Conservation (phyloP, 169 alveolate genomes). For the Eimeria sp. region DNA sequence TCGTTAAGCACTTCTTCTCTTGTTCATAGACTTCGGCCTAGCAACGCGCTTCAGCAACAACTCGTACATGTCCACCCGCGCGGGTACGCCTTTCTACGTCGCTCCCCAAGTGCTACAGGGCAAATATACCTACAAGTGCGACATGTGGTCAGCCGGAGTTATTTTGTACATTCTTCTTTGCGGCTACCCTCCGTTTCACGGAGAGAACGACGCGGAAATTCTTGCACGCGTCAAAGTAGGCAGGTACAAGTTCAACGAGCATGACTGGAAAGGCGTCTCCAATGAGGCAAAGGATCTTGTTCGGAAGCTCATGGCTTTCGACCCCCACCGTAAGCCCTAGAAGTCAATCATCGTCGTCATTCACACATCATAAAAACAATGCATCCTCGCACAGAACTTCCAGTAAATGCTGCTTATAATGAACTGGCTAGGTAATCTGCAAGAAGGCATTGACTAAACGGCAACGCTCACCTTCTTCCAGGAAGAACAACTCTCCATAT, state of each 20-base stretch:
- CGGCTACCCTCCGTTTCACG: slow-evolving; percentile 94
- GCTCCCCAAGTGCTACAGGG: slow-evolving; percentile 98
- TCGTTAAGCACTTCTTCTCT: not conserved
- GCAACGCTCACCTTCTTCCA: not conserved
- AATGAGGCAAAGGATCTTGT: slow-evolving; percentile 96
- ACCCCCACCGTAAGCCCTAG: slow-evolving; percentile 69
- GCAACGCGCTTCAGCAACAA: slow-evolving; percentile 88
- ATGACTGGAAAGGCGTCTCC: slow-evolving; percentile 93
- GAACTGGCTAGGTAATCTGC: not conserved
- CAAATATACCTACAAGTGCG: slow-evolving; percentile 96
- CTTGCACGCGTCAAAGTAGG: slow-evolving; percentile 84
- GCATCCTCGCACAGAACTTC: not conserved
- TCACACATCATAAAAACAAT: not conserved
- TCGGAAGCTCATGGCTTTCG: slow-evolving; percentile 89
- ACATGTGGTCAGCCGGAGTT: slow-evolving; percentile 97
- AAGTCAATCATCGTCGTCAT: not conserved
- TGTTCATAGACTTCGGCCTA: slow-evolving; percentile 91
- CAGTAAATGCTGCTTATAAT: not conserved
- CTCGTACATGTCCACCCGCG: slow-evolving; percentile 80
- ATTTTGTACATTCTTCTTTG: slow-evolving; percentile 93
- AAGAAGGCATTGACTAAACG: not conserved
- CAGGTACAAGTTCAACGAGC: slow-evolving; percentile 87
- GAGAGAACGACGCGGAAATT: slow-evolving; percentile 91
- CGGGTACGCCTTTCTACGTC: slow-evolving; percentile 96
- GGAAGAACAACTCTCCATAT: no score